Base-by-base conservation (phyloP, 202 grass and related monocot genomes). In the Elaeis oleifera region DNA sequence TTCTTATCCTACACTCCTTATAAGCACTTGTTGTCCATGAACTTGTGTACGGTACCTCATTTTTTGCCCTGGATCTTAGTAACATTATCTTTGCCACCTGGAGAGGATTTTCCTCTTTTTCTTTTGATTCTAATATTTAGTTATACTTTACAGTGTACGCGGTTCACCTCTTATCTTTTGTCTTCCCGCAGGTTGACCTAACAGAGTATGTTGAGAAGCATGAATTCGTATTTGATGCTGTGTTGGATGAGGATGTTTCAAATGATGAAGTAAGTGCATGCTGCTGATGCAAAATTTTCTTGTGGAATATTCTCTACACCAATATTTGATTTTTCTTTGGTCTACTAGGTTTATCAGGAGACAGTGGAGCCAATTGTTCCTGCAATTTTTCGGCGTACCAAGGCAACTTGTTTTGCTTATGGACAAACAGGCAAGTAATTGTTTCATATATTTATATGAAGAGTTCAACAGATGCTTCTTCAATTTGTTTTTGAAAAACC, bases 361-460 rank as follows among this genome's bases (percentile, higher is more conserved):
- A 99, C 94, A 58, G 94, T 99, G 71, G 94, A 99, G 63, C 88
- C 88, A 64, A 73, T 99, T 67, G 83, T 99, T 61, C 88, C 94
- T 72, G 82, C 94, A 64, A 99, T 99, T 72, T 99, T 99, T 80
- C 82, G 86, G 27, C 85, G 88, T 71, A 99, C 72, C 27, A 99
- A 99, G 72, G 94, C 94, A 77, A 94, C 94, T 69, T 99, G 94
- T 78, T 99, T 99, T 89, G 94, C 94, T 49, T 99, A 94, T 76
- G 94, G 94, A 68, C 94, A 99, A 89, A 99, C 94, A 20, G 94
- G 92, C 73, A 51, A 60, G 56, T 32, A 15, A 26, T 23, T 55
- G 36, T 44, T 44, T 44, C 36, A 13, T 13, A 13, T 44, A 44
- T 44, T 11, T 13, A 44, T 44, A 13, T 44, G 51, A 8, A 24